These are phyloP conservation scores for Blastobotrys ciferrii DNA, from an alignment of 1,139 yeast species.

Conservation along the genomic window DNA sequence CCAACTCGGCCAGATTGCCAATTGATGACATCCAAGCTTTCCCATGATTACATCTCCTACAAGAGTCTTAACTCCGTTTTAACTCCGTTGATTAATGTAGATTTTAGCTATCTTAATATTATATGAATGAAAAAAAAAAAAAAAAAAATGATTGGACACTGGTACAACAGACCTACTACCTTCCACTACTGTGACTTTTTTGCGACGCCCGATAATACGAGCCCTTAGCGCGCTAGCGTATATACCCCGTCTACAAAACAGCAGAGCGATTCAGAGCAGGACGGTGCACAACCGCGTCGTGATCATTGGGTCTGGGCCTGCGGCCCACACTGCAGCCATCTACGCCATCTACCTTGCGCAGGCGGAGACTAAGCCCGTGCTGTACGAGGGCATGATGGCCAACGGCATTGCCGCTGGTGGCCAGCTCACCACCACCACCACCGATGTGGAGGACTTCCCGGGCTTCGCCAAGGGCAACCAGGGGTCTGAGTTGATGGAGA, in stretches of 20 bases:
- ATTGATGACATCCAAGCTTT: too few species aligned
- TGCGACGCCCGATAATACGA: too few species aligned
- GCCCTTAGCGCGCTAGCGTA: neutral
- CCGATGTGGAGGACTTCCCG: slow-evolving; percentile 93
- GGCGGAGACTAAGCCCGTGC: slow-evolving; percentile 90
- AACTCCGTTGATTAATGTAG: too few species aligned
- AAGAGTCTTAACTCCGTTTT: too few species aligned
- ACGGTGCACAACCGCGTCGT: slow-evolving; percentile 75
- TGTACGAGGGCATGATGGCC: slow-evolving; percentile 95
- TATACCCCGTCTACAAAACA: neutral
- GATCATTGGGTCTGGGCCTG: slow-evolving; percentile 97
- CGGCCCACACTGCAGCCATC: slow-evolving; percentile 99
- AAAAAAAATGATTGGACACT: too few species aligned
- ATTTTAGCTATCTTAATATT: too few species aligned
- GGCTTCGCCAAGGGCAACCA: slow-evolving; percentile 95
- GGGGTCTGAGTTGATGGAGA: slow-evolving; percentile 87
- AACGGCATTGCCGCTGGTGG: slow-evolving; percentile 99
- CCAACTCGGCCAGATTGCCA: too few species aligned
- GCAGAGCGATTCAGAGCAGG: slow-evolving; percentile 15
- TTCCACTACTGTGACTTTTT: too few species aligned
- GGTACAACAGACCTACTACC: too few species aligned
- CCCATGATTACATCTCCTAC: too few species aligned
- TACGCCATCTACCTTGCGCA: slow-evolving; percentile 92
- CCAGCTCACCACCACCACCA: slow-evolving; percentile 95
- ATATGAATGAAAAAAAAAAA: too few species aligned